Evolutionary conservation across 139 green algal species (phyloP).

Genomic region (Tetradesmus obliquus): DNA sequence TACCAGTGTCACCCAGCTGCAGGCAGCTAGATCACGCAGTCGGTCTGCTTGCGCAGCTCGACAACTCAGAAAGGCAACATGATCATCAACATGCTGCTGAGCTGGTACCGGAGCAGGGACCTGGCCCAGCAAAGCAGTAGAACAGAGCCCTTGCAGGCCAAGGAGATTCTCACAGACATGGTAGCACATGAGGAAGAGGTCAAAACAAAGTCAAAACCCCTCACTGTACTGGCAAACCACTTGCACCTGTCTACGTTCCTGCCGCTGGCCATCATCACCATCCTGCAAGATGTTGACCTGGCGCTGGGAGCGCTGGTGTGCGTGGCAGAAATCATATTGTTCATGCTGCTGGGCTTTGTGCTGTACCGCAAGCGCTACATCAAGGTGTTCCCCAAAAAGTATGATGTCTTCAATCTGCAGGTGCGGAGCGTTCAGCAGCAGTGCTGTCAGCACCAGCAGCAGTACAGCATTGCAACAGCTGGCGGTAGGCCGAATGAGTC

Average conservation of each 20-base stretch:
- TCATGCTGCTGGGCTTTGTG: neutral
- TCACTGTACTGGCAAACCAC: neutral
- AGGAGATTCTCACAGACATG: neutral
- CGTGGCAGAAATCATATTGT: neutral
- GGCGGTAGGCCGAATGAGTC: slow-evolving; percentile 33
- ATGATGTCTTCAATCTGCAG: slow-evolving; percentile 28
- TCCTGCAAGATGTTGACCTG: slow-evolving; percentile 29
- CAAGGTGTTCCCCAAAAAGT: slow-evolving; percentile 32
- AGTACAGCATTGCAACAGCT: slow-evolving; percentile 38
- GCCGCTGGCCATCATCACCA: slow-evolving; percentile 13
- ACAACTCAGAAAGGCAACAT: neutral
- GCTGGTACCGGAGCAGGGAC: neutral
- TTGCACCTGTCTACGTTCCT: slow-evolving; percentile 12
- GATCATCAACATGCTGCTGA: neutral
- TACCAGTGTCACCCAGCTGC: neutral
- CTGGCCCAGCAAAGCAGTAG: neutral
- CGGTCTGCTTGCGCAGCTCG: neutral
- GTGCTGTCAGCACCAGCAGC: slow-evolving; percentile 4
- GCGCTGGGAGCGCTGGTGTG: neutral
- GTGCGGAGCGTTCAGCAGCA: neutral
- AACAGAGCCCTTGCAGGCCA: neutral
- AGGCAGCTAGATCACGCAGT: neutral
- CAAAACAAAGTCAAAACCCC: neutral
- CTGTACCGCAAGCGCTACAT: neutral
- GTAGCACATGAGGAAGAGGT: neutral